Percentiles rank a stretch among this genome's conserved stretches.
These are phyloP conservation scores for Macadamia integrifolia DNA, from an alignment of 164 flowering plant species.

Conservation along the genomic window DNA sequence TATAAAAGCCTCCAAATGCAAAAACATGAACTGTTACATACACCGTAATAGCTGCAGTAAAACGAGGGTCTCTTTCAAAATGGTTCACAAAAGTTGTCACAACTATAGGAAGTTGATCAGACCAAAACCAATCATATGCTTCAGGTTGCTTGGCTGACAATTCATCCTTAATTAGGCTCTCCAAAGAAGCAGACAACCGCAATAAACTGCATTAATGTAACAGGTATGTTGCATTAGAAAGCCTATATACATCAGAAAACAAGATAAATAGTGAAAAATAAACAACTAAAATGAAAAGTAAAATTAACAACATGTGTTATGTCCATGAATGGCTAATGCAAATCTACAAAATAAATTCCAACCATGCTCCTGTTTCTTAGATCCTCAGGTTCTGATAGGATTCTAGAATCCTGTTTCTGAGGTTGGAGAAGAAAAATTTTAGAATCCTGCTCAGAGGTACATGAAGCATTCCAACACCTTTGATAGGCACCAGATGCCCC, in stretches of 20 bases:
- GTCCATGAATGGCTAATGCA: no score
- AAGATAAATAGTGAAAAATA: not conserved
- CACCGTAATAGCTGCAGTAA: constrained; percentile 67
- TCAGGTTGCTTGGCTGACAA: constrained; percentile 71
- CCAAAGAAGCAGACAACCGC: constrained; percentile 78
- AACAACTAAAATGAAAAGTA: not conserved
- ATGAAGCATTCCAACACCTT: no score
- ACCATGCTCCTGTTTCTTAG: no score
- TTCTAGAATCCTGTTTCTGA: no score
- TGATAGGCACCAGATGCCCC: no score
- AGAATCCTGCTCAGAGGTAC: no score
- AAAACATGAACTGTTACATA: constrained; percentile 31
- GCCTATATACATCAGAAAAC: not conserved
- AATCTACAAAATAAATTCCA: no score
- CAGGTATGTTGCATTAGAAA: constrained; percentile 5
- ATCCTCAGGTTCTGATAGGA: no score
- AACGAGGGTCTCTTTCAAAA: constrained; percentile 71
- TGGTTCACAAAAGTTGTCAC: constrained; percentile 66
- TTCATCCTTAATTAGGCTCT: constrained; percentile 66
- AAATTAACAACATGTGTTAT: not conserved
- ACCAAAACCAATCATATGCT: constrained; percentile 89
- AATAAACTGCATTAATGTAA: constrained; percentile 51
- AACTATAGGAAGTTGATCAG: constrained; percentile 71
- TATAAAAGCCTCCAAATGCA: constrained; percentile 10
- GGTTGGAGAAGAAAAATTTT: no score